Conservation (phyloP, 2,329 filamentous ascomycete genomes). For the Tolypocladium tropicale region DNA sequence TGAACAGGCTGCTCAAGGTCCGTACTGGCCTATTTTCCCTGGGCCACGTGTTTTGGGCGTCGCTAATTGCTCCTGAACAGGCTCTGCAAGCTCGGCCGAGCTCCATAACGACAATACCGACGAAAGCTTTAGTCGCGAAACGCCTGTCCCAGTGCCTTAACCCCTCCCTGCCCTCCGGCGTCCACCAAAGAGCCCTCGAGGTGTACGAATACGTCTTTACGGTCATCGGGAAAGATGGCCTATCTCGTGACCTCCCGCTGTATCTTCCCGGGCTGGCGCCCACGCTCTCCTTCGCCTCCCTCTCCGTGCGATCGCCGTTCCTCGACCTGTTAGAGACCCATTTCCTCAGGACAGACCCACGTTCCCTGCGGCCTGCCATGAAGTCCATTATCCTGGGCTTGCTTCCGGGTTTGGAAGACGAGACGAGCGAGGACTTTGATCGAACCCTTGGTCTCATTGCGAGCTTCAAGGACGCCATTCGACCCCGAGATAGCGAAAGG, state of each 20-base stretch:
- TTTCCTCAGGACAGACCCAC: constrained; percentile 61
- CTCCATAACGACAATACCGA: constrained; percentile 62
- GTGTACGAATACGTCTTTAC: constrained; percentile 87
- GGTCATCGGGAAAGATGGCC: constrained; percentile 68
- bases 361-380: constrained; percentile 71
- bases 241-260: constrained; percentile 73
- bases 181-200: constrained; percentile 94
- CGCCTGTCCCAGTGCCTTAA: constrained; percentile 92
- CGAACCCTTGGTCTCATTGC: constrained; percentile 71
- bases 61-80: constrained; percentile 30
- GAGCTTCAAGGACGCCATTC: constrained; percentile 60
- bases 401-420: constrained; percentile 85
- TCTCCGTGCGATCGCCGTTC: constrained; percentile 79
- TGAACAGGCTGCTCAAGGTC: constrained; percentile 84
- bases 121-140: constrained; percentile 76
- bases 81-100: constrained; percentile 79
- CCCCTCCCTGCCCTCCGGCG: constrained; percentile 83
- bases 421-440: constrained; percentile 95
- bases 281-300: constrained; percentile 86
- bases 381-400: constrained; percentile 86
- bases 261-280: constrained; percentile 86
- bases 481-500: constrained; percentile 39
- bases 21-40: constrained; percentile 2
- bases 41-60: not conserved
- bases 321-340: constrained; percentile 75